Evolutionary conservation across 2,329 filamentous ascomycete species (phyloP), one percentile per base, ranked within the genome.

Genomic region (Pleomassaria siparia): DNA sequence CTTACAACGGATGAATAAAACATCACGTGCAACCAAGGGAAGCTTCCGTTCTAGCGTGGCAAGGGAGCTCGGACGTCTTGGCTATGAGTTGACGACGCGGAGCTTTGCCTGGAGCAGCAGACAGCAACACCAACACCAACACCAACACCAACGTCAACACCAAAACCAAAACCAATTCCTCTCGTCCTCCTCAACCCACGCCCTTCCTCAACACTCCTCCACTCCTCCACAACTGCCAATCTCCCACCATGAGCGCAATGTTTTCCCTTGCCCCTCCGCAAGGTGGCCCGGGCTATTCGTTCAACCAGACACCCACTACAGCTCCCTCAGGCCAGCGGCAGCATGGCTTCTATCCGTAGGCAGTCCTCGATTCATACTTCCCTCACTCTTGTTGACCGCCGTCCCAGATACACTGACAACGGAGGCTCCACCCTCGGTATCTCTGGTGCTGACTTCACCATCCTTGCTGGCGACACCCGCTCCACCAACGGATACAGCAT

Each of bases 371-470:
- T 40, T 44, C 29, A 18, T 18, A 25, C 43, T 55, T 30, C 32
- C 29, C 20, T 7, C 24, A 15, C 8, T n/a, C 18, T 33, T 30
- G 13, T 56, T 66, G 51, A 69, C 21, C n/a, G 13, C 28, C 24
- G 37, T 20, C 5, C 40, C 28, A 94, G 89, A 62, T 99, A 99
- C 76, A 95, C 94, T 59, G 92, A 99, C 79, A 99, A 99, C 72
- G 94, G 94, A 62, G 94, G 94, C 61, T 95, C 91, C 51, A 97
- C 94, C 45, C 84, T 99, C 47, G 94, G 91, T 66, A 97, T 99
- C 73, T 87, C 90, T 30, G 94, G 95, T 61, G 85, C 85, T 69
- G 89, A 95, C 78, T 99, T 97, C 79, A 85, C 91, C 69, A 95
- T 99, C 76, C 85, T 99, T 72, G 94, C 94, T 36, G 94, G 95